phyloP scores from a whole-genome alignment of 192 early-diverging fungal genomes.

The Obelidium mucronatum region DNA sequence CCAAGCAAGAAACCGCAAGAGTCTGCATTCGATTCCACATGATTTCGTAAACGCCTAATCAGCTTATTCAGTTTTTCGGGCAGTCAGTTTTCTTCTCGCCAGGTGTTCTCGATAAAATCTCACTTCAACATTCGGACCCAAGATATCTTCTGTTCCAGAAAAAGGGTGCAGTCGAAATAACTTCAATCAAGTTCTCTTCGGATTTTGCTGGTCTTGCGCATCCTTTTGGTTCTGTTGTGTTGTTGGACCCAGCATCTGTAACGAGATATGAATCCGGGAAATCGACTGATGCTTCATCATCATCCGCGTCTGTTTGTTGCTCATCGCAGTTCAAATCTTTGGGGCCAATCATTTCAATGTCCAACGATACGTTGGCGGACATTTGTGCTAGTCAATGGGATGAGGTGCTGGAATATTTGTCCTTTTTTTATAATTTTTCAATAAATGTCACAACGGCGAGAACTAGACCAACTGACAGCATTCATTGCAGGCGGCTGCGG shows the following conservation, averaged over 20 bases:
- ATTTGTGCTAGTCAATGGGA: not conserved
- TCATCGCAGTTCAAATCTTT: not conserved
- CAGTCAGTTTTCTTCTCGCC: no score
- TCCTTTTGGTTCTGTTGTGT: no score
- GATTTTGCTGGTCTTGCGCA: no score
- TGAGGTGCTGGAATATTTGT: no score
- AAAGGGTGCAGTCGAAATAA: no score
- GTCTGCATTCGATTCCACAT: no score
- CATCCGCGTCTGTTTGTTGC: not conserved
- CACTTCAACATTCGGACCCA: no score
- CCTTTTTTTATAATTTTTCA: not conserved
- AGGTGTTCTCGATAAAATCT: no score
- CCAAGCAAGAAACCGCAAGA: not conserved
- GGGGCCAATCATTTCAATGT: not conserved
- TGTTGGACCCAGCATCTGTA: not conserved
- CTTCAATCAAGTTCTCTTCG: no score
- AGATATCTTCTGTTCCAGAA: no score
- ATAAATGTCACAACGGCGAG: not conserved
- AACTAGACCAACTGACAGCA: constrained; percentile 65
- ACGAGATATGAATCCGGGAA: not conserved
- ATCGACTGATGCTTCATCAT: not conserved
- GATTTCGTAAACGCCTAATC: no score
- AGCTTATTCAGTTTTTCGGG: no score
- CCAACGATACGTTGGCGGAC: not conserved
- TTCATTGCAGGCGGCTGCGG: constrained; percentile 89